Percentiles rank a stretch among this genome's conserved stretches.
These are phyloP conservation scores for Candida sanyaensis DNA, from an alignment of 1,139 yeast species.

Conservation along the genomic window DNA sequence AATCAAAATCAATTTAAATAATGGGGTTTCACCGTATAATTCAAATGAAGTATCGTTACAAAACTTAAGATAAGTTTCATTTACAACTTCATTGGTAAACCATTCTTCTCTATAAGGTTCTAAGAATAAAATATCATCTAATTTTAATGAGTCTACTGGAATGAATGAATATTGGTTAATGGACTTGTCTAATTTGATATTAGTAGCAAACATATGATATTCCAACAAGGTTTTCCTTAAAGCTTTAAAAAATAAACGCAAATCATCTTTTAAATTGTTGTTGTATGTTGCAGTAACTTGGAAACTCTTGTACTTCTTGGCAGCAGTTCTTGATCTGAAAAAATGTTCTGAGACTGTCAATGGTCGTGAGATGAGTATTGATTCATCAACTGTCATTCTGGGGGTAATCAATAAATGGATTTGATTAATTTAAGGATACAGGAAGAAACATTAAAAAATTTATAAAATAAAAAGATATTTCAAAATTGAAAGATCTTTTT, in stretches of 20 bases:
- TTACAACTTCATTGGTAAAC: constrained; percentile 21
- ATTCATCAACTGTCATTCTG: constrained; percentile 3
- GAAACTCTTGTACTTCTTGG: constrained; percentile 33
- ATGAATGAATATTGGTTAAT: constrained; percentile 18
- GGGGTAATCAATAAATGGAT: too few species aligned
- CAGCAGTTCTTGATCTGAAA: constrained; percentile 35
- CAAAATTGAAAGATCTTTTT: too few species aligned
- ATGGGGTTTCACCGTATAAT: constrained; percentile 28
- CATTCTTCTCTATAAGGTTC: constrained; percentile 12
- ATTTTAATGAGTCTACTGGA: constrained; percentile 24
- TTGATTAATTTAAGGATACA: background rate
- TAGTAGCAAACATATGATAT: constrained; percentile 35
- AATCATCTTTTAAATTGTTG: constrained; percentile 18
- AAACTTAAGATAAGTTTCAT: constrained; percentile 30
- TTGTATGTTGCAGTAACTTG: constrained; percentile 38
- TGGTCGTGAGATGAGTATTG: constrained; percentile 18
- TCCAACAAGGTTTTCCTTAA: constrained; percentile 35
- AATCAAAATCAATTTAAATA: constrained; percentile 32
- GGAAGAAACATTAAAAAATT: background rate
- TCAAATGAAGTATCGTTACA: constrained; percentile 24
- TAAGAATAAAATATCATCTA: constrained; percentile 28
- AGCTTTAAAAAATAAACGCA: constrained; percentile 24
- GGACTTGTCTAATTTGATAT: constrained; percentile 21
- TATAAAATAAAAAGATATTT: background rate
- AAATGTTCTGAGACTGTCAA: constrained; percentile 39